These are phyloP conservation scores for Globisporangium abappressorium DNA, from an alignment of 352 stramenopile species.

Conservation along the genomic window DNA sequence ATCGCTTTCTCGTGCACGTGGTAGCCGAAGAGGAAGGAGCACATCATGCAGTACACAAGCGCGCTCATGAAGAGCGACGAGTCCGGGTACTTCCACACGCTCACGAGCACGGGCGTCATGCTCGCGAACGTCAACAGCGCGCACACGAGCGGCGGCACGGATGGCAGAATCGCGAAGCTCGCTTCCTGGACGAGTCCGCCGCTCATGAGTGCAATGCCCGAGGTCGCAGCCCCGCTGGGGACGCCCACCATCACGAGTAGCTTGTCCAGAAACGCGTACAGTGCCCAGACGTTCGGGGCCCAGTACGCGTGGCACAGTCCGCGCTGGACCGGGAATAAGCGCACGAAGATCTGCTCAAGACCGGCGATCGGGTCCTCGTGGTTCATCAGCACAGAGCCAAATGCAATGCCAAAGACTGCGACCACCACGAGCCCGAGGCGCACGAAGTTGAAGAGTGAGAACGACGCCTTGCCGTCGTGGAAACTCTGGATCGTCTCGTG, in stretches of 20 bases:
- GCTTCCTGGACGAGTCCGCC: slow-evolving; percentile 80
- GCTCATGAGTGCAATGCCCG: slow-evolving; percentile 71
- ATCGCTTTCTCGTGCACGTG: slow-evolving; percentile 99
- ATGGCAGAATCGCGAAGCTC: slow-evolving; percentile 73
- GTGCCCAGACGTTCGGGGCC: slow-evolving; percentile 97
- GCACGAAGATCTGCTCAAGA: slow-evolving; percentile 86
- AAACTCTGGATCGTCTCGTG: slow-evolving; percentile 66
- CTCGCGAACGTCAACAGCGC: slow-evolving; percentile 74
- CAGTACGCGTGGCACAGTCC: slow-evolving; percentile 98
- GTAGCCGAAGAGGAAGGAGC: slow-evolving; percentile 96
- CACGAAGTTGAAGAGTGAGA: slow-evolving; percentile 73
- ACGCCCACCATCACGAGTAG: slow-evolving; percentile 56
- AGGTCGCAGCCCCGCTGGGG: slow-evolving; percentile 17
- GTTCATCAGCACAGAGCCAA: slow-evolving; percentile 63
- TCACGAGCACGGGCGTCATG: slow-evolving; percentile 73
- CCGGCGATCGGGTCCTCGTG: slow-evolving; percentile 50
- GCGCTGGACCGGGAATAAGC: slow-evolving; percentile 96
- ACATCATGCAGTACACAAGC: slow-evolving; percentile 90
- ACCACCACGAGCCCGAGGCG: slow-evolving; percentile 84
- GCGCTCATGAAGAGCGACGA: slow-evolving; percentile 78
- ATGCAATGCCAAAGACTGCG: slow-evolving; percentile 74
- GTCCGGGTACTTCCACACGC: slow-evolving; percentile 75
- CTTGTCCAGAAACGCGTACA: slow-evolving; percentile 93
- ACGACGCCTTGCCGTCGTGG: slow-evolving; percentile 49
- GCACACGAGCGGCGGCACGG: slow-evolving; percentile 64